Percentiles rank a stretch among this genome's conserved stretches.
phyloP scores from a whole-genome alignment of 1,284 basidiomycete species.

The Anthracocystis walkeri region DNA sequence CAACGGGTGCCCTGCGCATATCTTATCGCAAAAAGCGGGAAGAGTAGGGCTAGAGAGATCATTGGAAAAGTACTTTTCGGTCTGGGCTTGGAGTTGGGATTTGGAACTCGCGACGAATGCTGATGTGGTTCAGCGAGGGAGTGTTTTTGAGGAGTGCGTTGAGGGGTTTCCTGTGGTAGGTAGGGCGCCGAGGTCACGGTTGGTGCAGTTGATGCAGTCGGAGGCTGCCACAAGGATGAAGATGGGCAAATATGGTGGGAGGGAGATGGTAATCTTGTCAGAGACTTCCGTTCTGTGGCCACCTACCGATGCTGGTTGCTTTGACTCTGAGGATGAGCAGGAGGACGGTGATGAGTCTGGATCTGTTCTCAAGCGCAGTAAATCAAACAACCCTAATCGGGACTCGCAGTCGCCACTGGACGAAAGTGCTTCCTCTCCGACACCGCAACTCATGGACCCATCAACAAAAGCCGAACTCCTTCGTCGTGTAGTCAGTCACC shows the following conservation, averaged over 20 bases:
- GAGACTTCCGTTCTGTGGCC: slow-evolving; percentile 47
- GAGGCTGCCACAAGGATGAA: slow-evolving; percentile 17
- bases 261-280: slow-evolving; percentile 38
- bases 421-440: background rate
- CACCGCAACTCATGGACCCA: slow-evolving; percentile 15
- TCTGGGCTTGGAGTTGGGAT: slow-evolving; percentile 58
- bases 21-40: slow-evolving; percentile 34
- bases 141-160: slow-evolving; percentile 32
- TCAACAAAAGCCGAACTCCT: slow-evolving; percentile 32
- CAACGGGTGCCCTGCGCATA: slow-evolving; percentile 38
- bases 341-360: slow-evolving; percentile 3
- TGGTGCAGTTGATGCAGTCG: slow-evolving; percentile 33
- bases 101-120: slow-evolving; percentile 40
- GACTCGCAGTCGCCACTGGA: too few relatives aligned
- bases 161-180: slow-evolving; percentile 41
- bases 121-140: slow-evolving; percentile 11
- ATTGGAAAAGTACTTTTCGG: slow-evolving; percentile 53
- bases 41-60: slow-evolving; percentile 34
- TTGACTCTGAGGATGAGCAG: slow-evolving; percentile 30
- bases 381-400: background rate
- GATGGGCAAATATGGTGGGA: slow-evolving; percentile 15
- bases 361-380: background rate
- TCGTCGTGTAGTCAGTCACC: slow-evolving; percentile 39
- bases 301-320: slow-evolving; percentile 43
- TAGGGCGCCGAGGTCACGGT: slow-evolving; percentile 24